Conservation (phyloP, 2,329 filamentous ascomycete species). For the Emergomyces pasteurianus region DNA sequence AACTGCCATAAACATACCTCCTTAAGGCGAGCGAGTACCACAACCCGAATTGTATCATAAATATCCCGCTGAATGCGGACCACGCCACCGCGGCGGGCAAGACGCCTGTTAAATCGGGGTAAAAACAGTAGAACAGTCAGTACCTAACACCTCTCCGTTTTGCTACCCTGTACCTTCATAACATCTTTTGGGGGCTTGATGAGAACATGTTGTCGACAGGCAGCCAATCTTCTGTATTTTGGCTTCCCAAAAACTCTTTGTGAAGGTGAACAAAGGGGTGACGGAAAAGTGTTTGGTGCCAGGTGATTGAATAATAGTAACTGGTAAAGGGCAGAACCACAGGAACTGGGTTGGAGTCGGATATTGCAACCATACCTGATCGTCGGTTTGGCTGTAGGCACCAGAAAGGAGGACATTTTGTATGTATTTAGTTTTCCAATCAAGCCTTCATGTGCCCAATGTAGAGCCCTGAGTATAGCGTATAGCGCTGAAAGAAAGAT, state of each 20-base stretch:
- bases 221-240: not conserved
- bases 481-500: not conserved
- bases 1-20: conserved; percentile 12
- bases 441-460: not conserved
- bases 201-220: not conserved
- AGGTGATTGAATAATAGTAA: not conserved
- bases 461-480: not conserved
- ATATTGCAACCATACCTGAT: conserved; percentile 16
- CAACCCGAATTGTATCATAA: conserved; percentile 18
- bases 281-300: no score
- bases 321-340: no score
- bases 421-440: not conserved
- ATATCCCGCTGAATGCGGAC: conserved; percentile 18
- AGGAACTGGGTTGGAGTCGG: no score
- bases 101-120: conserved; percentile 14
- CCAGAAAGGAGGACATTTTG: not conserved
- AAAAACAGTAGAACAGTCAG: not conserved
- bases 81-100: conserved; percentile 26
- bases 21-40: conserved; percentile 12
- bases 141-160: no score
- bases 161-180: no score
- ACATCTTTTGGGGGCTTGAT: no score
- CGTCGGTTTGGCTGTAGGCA: conserved; percentile 15
- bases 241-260: not conserved
- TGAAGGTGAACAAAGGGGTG: no score